A percentile compares a stretch with the other conserved stretches of the same genome.
Conservation (phyloP, 768 basidiomycete species). For the Boletus reticulatus region DNA sequence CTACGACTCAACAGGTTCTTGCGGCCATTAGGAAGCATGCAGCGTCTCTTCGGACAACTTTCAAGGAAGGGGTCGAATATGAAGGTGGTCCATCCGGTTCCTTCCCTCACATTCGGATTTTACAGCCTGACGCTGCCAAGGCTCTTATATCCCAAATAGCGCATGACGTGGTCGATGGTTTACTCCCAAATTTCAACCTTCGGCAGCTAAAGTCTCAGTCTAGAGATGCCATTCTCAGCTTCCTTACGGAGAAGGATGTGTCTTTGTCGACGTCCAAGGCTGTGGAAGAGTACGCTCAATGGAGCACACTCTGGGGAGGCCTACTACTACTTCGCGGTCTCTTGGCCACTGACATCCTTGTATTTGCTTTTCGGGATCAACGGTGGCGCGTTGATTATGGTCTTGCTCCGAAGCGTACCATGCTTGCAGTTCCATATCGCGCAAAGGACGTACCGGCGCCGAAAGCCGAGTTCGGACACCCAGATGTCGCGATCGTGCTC, state of each 20-base stretch:
- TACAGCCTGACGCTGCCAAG: background rate
- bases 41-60: background rate
- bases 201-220: background rate
- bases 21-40: slow-evolving; percentile 12
- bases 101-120: slow-evolving; percentile 20
- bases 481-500: slow-evolving; percentile 40
- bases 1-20: slow-evolving; percentile 27
- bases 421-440: slow-evolving; percentile 52
- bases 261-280: background rate
- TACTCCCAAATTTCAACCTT: slow-evolving; percentile 16
- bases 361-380: slow-evolving; percentile 35
- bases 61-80: background rate
- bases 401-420: slow-evolving; percentile 38
- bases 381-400: slow-evolving; percentile 56
- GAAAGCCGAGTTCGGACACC: slow-evolving; percentile 52
- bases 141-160: background rate
- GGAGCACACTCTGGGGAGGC: slow-evolving; percentile 30
- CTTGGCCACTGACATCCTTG: slow-evolving; percentile 40
- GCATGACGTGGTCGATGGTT: slow-evolving; percentile 3
- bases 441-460: slow-evolving; percentile 49
- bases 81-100: background rate
- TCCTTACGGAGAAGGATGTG: background rate
- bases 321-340: slow-evolving; percentile 47
- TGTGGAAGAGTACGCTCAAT: slow-evolving; percentile 8
- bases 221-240: background rate